phyloP scores from a whole-genome alignment of 2,329 filamentous ascomycete genomes.

The Colletotrichum caudatum region DNA sequence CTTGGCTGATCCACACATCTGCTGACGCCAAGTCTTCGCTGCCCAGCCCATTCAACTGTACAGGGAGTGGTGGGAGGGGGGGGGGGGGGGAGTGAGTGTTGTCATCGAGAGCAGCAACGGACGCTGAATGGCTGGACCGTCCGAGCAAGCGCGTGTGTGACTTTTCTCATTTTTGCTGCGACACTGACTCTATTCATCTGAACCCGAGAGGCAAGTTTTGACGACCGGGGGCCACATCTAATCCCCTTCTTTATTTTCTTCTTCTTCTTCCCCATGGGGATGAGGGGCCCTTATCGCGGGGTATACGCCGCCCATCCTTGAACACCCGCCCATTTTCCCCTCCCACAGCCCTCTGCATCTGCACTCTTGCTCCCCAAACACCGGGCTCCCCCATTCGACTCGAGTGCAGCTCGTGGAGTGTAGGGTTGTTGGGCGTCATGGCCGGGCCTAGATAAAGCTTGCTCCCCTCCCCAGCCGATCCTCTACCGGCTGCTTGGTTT shows the following conservation, averaged over 20 bases:
- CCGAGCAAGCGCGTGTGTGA: neutral
- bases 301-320: constrained; percentile 34
- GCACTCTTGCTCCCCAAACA: constrained; percentile 10
- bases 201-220: constrained; percentile 29
- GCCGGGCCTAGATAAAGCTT: constrained; percentile 37
- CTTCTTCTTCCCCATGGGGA: constrained; percentile 39
- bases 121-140: constrained; percentile 4
- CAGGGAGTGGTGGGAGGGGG: neutral
- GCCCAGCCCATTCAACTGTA: constrained; percentile 25
- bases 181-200: neutral
- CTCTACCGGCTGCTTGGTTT: neutral
- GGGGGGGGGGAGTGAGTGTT: neutral
- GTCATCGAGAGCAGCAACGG: neutral
- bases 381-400: constrained; percentile 19
- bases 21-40: constrained; percentile 40
- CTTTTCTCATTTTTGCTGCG: neutral
- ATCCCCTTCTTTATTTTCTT: neutral
- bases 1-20: constrained; percentile 42
- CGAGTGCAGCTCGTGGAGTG: constrained; percentile 11
- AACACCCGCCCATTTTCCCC: neutral
- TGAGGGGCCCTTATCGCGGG: constrained; percentile 21
- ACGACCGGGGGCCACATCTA: constrained; percentile 23
- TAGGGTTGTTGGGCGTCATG: constrained; percentile 17
- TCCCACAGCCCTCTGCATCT: neutral
- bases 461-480: constrained; percentile 15